A percentile compares a stretch with the other conserved stretches of the same genome.
Evolutionary conservation across 1,284 basidiomycete genomes (phyloP).

Genomic region (Puccinia coronata): DNA sequence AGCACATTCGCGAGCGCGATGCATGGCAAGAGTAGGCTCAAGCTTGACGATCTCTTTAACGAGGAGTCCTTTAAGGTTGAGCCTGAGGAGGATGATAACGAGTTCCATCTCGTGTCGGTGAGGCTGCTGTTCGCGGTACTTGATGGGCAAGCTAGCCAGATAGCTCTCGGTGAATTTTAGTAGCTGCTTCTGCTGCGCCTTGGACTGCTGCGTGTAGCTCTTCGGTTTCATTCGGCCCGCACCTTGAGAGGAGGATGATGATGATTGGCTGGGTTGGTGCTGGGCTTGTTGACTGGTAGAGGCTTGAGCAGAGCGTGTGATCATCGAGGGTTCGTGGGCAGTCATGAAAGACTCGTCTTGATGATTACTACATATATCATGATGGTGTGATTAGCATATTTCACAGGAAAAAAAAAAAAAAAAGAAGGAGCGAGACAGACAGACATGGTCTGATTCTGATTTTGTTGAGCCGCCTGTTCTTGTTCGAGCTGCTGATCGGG

Average conservation of each 20-base stretch:
- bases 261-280: neutral
- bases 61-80: constrained; percentile 23
- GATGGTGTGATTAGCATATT: no score
- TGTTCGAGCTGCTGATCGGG: neutral
- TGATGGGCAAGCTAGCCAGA: constrained; percentile 22
- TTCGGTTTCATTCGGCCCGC: neutral
- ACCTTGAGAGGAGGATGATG: neutral
- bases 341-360: constrained; percentile 11
- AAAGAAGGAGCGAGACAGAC: no score
- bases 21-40: constrained; percentile 20
- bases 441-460: neutral
- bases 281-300: neutral
- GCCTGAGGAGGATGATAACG: constrained; percentile 23
- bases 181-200: constrained; percentile 25
- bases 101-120: constrained; percentile 38
- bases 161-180: constrained; percentile 25
- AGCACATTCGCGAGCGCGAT: constrained; percentile 37
- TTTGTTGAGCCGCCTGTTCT: neutral
- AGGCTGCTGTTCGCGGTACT: constrained; percentile 34
- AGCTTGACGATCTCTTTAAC: constrained; percentile 30
- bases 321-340: neutral
- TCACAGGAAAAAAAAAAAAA: no score
- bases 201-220: constrained; percentile 10
- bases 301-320: constrained; percentile 2
- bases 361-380: neutral